Conservation (phyloP, 768 basidiomycete species). For the Lactarius hatsudake region DNA sequence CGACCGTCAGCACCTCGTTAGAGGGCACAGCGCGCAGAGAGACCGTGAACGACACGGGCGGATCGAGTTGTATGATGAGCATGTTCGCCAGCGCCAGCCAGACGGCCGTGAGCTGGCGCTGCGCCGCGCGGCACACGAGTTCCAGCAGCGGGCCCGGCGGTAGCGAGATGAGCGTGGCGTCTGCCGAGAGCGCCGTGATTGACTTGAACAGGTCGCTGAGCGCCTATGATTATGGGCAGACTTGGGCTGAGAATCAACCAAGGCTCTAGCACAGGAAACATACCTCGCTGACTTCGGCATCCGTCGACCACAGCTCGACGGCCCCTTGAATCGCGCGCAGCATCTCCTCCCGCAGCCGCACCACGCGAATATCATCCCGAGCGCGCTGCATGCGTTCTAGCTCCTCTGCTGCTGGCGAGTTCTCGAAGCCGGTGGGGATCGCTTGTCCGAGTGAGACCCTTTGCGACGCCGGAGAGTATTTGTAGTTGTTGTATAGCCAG, state of each 20-base stretch:
- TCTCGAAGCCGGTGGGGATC: slow-evolving; percentile 66
- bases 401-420: slow-evolving; percentile 51
- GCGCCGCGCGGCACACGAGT: slow-evolving; percentile 68
- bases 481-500: slow-evolving; percentile 71
- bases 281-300: slow-evolving; percentile 75
- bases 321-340: slow-evolving; percentile 56
- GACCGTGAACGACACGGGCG: slow-evolving; percentile 50
- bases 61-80: slow-evolving; percentile 78
- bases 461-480: slow-evolving; percentile 80
- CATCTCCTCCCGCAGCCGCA: slow-evolving; percentile 64
- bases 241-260: neutral
- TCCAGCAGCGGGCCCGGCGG: slow-evolving; percentile 80
- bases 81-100: slow-evolving; percentile 86
- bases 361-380: slow-evolving; percentile 60
- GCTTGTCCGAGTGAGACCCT: slow-evolving; percentile 75
- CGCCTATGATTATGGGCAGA: slow-evolving; percentile 42
- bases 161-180: slow-evolving; percentile 75
- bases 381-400: slow-evolving; percentile 55
- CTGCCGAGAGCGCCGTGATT: slow-evolving; percentile 76
- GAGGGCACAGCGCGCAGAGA: slow-evolving; percentile 52
- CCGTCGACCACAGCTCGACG: slow-evolving; percentile 75
- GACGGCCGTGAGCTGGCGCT: slow-evolving; percentile 69
- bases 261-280: slow-evolving; percentile 32
- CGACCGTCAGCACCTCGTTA: slow-evolving; percentile 54
- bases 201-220: slow-evolving; percentile 83